Base-by-base conservation (phyloP, 768 basidiomycete genomes). In the Termitomyces sp. region DNA sequence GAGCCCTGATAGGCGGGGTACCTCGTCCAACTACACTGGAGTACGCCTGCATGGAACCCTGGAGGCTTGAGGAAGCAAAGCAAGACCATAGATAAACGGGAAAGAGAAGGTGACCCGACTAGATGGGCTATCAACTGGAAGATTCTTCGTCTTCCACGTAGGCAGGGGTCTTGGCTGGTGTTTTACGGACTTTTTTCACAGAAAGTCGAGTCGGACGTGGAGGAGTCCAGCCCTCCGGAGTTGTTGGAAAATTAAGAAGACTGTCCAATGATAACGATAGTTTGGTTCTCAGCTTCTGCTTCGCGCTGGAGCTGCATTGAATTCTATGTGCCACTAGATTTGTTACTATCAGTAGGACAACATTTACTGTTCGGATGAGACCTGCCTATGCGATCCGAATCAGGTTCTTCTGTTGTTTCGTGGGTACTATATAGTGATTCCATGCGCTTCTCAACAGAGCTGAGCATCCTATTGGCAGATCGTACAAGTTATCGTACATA, bases 391-490 rank as follows among this genome's bases (percentile, higher is more conserved):
- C 44, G 27, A 14, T 64, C 55, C n/a, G 48, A 21, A 27, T 52
- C 4, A 35, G 38, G 2, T 9, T 54, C 34, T 42, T 56, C 49
- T 1, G 8, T 19, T n/a, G 46, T 11, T n/a, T 48, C 46, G 43
- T 37, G 10, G 5, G 43, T 23, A n/a, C 49, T 45, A 43, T 58
- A 58, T 5, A 62, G 12, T 9, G 59, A 54, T 49, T 66, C 61
- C 63, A 66, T 64, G 31, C 65, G 65, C 23, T 50, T 57, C 32
- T 64, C 51, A 37, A 66, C 63, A 48, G 57, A 54, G n/a, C 42
- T 57, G 44, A 66, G 60, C 35, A 64, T 66, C 54, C 65, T 66
- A 62, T 43, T 42, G 4, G 32, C 8, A 27, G n/a, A 40, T 51
- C 46, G 58, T 41, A 60, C 44, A 29, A 25, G n/a, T 48, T 27